Evolutionary conservation across 331 rosid genomes (phyloP), one percentile per base, ranked within the genome.

Genomic region (Prunus yedoensis): DNA sequence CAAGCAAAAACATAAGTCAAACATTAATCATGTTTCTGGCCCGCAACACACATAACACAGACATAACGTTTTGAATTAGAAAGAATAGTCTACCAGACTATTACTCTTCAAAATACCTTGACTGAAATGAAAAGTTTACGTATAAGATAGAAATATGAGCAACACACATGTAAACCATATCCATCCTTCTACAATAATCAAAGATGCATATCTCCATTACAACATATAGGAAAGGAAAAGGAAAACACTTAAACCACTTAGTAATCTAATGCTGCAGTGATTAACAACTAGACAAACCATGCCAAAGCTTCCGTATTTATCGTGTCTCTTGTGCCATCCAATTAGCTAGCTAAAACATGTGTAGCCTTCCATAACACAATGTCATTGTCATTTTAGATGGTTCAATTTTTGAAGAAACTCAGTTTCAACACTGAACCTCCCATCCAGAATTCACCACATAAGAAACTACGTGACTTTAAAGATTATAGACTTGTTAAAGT

Each of bases 361-460:
- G 45, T 65, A 21, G 70, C 51, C 35, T 49, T 68, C 45, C 45
- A 10, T 70, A 70, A 52, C 10, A 69, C 16, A 7, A n/a, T 21
- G 21, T 21, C 21, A 21, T 21, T n/a, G 65, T 54, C 15, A 53
- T 4, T 41, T 16, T 15, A 41, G 66, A 57, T 56, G 54, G 16
- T 21, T 43, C 15, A 20, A 56, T 2, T 7, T 30, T 35, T 63
- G 27, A 16, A 15, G 20, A 38, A 14, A 9, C 23, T 30, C 65
- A 32, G 11, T 49, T 71, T 54, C 75, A 71, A 21, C 65, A 53
- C 65, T 54, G 11, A 14, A 71, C 66, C 38, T 54, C 13, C 28
- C 23, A 8, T 54, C 4, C 17, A 56, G 14, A 10, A 27, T 38
- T 25, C 41, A 57, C 27, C 54, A 57, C 66, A 27, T 45, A 56